Percentiles rank a stretch among this genome's conserved stretches.
Evolutionary conservation across 2,329 filamentous ascomycete genomes (phyloP).

Genomic region (Hortaea werneckii): DNA sequence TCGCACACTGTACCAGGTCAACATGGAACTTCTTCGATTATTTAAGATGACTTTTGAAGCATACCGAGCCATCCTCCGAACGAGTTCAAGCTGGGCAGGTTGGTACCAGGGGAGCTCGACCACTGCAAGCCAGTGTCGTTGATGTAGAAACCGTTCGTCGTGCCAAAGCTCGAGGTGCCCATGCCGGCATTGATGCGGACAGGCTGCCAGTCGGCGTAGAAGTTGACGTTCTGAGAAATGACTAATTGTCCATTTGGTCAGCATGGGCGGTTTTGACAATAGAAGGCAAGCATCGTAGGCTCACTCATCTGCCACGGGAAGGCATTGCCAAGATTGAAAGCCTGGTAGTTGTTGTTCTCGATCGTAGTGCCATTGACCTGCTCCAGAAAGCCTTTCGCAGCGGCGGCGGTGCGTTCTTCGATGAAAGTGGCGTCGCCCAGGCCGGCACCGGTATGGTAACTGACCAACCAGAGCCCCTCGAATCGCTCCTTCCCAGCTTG

Average conservation of each 20-base stretch:
- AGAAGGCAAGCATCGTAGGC: not conserved
- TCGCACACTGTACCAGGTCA: conserved; percentile 15
- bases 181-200: conserved; percentile 22
- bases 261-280: not conserved
- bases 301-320: conserved; percentile 17
- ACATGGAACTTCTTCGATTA: not conserved
- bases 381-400: conserved; percentile 18
- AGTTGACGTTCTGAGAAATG: conserved; percentile 6
- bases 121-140: conserved; percentile 26
- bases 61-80: conserved; percentile 22
- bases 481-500: conserved; percentile 13
- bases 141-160: conserved; percentile 18
- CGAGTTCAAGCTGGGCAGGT: not conserved
- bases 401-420: conserved; percentile 4
- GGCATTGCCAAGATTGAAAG: conserved; percentile 22
- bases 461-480: conserved; percentile 20
- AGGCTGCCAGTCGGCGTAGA: conserved; percentile 24
- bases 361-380: conserved; percentile 12
- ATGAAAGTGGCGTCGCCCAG: conserved; percentile 20
- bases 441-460: conserved; percentile 19
- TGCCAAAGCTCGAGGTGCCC: conserved; percentile 5
- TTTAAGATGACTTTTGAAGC: conserved; percentile 1
- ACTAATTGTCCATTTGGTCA: not conserved
- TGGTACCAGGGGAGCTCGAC: conserved; percentile 4
- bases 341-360: conserved; percentile 13